Base-by-base conservation (phyloP, 441 rosid species). In the Arabidopsis hybrid region DNA sequence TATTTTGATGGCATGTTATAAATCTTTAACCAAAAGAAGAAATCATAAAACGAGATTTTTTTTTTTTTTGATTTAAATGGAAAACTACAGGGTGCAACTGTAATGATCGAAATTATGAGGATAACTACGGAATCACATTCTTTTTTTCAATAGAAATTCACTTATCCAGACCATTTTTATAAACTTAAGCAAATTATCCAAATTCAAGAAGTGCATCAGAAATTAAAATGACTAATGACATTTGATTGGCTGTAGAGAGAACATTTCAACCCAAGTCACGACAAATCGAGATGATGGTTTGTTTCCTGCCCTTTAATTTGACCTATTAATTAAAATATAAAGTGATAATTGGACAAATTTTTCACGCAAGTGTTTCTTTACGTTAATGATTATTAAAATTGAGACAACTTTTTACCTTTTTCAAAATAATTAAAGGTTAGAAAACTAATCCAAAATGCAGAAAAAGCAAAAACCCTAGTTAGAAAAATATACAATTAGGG, bases 381-480 rank as follows among this genome's bases (percentile, higher is more conserved):
- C 71, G 66, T 36, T 18, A 71, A 78, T 69, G 67, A 49, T 14
- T 81, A 81, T 79, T 82, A 83, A 83, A 81, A 69, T 4, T 67
- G 46, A 47, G 71, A 31, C 65, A 43, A 58, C 78, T 88, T 83
- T 88, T 80, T 83, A 46, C 64, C 64, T 82, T 84, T 86, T 78
- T 50, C 26, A 65, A 45, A 29, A 57, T 46, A 65, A 69, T 32
- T 4, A 72, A 52, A 66, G 5, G 12, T 57, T 72, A 77, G 45
- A 78, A 81, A 89, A 84, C 89, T 89, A 86, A 91, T 83, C 90
- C 82, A 88, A 83, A 91, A 85, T 81, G 83, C 56, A 71, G 52
- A 83, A 82, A 75, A 79, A 85, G 74, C 71, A 45, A 64, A 79
- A 80, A 73, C 82, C 84, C 85, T 84, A 86, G 82, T 58, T 36